These are phyloP conservation scores for Beauveria asiatica DNA, from an alignment of 2,329 filamentous ascomycete species.

Conservation along the genomic window DNA sequence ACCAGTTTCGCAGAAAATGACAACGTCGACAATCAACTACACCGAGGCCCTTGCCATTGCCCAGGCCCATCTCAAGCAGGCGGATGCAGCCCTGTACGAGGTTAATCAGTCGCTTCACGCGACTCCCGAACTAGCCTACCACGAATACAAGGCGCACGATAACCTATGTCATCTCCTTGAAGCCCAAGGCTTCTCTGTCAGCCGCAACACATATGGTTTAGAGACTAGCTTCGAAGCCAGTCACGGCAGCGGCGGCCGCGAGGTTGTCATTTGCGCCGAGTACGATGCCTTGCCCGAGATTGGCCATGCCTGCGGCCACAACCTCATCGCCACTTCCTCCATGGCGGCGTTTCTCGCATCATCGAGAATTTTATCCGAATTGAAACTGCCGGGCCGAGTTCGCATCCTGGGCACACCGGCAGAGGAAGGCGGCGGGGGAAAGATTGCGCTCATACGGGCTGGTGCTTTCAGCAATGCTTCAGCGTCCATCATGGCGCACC, in stretches of 20 bases:
- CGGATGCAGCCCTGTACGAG: conserved; percentile 13
- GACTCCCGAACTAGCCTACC: conserved; percentile 42
- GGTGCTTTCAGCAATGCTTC: conserved; percentile 19
- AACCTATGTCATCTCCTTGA: conserved; percentile 37
- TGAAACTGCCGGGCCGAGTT: conserved; percentile 25
- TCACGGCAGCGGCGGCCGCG: conserved; percentile 31
- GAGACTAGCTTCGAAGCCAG: conserved; percentile 42
- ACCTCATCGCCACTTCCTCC: conserved; percentile 34
- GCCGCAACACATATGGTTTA: conserved; percentile 40
- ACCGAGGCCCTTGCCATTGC: conserved; percentile 14
- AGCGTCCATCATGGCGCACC: not conserved
- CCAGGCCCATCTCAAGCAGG: conserved; percentile 15
- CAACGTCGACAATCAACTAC: not conserved
- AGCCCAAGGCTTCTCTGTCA: conserved; percentile 35
- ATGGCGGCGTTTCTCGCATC: conserved; percentile 32
- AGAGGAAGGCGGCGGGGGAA: conserved; percentile 35
- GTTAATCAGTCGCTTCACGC: conserved; percentile 24
- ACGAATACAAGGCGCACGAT: conserved; percentile 44
- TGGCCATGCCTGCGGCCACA: conserved; percentile 39
- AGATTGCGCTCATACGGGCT: conserved; percentile 22
- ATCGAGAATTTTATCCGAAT: conserved; percentile 23
- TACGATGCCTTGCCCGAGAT: conserved; percentile 40
- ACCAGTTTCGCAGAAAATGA: not conserved
- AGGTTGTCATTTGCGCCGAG: conserved; percentile 25
- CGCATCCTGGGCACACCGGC: conserved; percentile 35